These are phyloP conservation scores for Elongisporangium senticosum DNA, from an alignment of 352 stramenopile genomes.

Conservation along the genomic window DNA sequence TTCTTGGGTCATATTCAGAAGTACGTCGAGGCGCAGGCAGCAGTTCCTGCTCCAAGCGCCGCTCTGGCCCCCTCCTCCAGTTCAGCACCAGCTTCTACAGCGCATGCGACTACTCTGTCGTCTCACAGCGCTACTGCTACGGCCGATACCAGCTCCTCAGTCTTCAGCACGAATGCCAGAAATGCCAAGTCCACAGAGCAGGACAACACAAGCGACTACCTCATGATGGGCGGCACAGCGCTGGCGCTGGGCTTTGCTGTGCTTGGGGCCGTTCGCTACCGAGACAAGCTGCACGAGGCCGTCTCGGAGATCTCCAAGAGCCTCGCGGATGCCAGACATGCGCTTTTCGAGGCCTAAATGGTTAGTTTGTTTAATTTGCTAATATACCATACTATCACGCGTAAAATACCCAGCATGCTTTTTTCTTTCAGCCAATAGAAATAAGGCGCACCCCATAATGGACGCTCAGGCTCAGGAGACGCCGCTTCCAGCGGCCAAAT, in stretches of 20 bases:
- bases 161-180: not conserved
- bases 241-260: slow-evolving; percentile 39
- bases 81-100: not conserved
- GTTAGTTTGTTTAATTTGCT: not conserved
- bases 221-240: slow-evolving; percentile 41
- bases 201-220: slow-evolving; percentile 27
- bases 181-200: slow-evolving; percentile 5
- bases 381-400: not conserved
- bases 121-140: not conserved
- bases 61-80: not conserved
- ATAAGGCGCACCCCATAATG: not conserved
- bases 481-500: not conserved
- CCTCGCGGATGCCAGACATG: slow-evolving; percentile 56
- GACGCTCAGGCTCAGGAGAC: not conserved
- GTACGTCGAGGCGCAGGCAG: slow-evolving; percentile 2
- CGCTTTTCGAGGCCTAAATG: slow-evolving; percentile 50
- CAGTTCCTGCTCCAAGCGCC: not conserved
- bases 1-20: not conserved
- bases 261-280: slow-evolving; percentile 40
- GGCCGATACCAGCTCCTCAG: not conserved
- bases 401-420: not conserved
- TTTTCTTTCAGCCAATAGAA: not conserved
- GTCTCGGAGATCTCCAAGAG: slow-evolving; percentile 49
- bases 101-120: not conserved
- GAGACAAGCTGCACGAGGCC: slow-evolving; percentile 39